Evolutionary conservation across 176 grass and related monocot species (phyloP), one percentile per base, ranked within the genome.

Genomic region (Oryza coarctata): DNA sequence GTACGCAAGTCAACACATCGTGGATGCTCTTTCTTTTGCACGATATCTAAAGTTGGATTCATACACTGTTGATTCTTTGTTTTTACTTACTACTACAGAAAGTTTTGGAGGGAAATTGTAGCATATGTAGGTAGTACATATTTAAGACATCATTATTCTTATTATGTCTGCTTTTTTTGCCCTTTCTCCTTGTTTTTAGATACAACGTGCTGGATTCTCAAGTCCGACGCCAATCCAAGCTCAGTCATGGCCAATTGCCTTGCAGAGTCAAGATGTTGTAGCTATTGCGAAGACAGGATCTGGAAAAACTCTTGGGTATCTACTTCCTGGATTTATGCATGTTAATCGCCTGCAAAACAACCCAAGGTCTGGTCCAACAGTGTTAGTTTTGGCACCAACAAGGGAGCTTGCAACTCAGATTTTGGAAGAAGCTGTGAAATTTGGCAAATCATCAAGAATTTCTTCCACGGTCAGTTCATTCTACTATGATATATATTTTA

Each of bases 211-310:
- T 36, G 96, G 96, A 80, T 99, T 99, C 17, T 76, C 91, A 80
- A 82, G 77, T 75, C 96, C 96, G 17, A 99, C 96, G 5, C 96
- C 96, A 71, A 99, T 99, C 78, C 96, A 99, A 88, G 96, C 96
- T 18, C 96, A 99, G 72, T 93, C 96, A 7, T 99, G 96, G 96
- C 96, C 96, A 80, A 90, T 99, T 85, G 93, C 91, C 70, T 91
- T 99, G 64, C 90, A 93, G 75, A 80, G 75, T 88, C 93, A 85
- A 86, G 96, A 99, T 88, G 90, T 99, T 75, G 93, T 99, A 78
- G 96, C 96, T 67, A 94, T 95, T 78, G 96, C 96, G 15, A 99
- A 99, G 83, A 99, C 96, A 6, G 96, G 96, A 70, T 99, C 96
- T 62, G 96, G 96, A 34, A 99, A 99, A 88, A 99, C 96, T 68